phyloP scores from a whole-genome alignment of 2,329 filamentous ascomycete genomes.

The Ceratocystis diversiconidia region DNA sequence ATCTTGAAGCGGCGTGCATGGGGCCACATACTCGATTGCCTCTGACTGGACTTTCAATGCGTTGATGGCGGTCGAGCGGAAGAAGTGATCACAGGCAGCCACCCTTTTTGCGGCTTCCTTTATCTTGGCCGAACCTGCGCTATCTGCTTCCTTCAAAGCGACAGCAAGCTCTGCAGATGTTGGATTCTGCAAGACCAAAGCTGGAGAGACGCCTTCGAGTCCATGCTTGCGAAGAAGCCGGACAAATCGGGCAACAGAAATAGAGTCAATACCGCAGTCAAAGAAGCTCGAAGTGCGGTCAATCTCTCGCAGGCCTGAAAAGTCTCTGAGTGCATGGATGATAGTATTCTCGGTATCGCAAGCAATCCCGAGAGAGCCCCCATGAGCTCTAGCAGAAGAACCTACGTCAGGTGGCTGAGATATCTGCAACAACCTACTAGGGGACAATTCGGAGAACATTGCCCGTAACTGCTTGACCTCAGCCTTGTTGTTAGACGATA shows the following conservation, averaged over 20 bases:
- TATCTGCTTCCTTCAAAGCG: conserved; percentile 23
- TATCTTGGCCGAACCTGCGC: not conserved
- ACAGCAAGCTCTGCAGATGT: conserved; percentile 34
- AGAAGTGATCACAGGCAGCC: conserved; percentile 47
- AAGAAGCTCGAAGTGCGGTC: conserved; percentile 54
- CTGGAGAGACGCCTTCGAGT: conserved; percentile 45
- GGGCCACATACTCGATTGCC: conserved; percentile 58
- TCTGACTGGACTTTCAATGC: conserved; percentile 35
- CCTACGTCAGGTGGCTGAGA: conserved; percentile 20
- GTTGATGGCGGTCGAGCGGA: conserved; percentile 38
- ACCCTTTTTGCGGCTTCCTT: conserved; percentile 41
- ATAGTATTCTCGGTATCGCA: conserved; percentile 27
- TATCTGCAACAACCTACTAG: conserved; percentile 37
- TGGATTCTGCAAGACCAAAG: conserved; percentile 51
- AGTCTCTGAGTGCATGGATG: conserved; percentile 38
- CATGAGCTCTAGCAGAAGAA: conserved; percentile 24
- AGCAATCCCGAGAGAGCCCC: not conserved
- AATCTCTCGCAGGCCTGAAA: conserved; percentile 35
- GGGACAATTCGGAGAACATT: conserved; percentile 48
- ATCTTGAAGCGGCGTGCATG: conserved; percentile 75
- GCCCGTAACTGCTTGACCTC: conserved; percentile 55
- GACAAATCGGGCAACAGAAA: conserved; percentile 62
- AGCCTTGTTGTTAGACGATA: conserved; percentile 82
- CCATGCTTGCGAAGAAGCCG: conserved; percentile 49
- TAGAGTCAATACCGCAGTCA: conserved; percentile 76